A percentile compares a stretch with the other conserved stretches of the same genome.
Evolutionary conservation across 495 filamentous ascomycete genomes (phyloP).

Genomic region (Xylaria venustula): DNA sequence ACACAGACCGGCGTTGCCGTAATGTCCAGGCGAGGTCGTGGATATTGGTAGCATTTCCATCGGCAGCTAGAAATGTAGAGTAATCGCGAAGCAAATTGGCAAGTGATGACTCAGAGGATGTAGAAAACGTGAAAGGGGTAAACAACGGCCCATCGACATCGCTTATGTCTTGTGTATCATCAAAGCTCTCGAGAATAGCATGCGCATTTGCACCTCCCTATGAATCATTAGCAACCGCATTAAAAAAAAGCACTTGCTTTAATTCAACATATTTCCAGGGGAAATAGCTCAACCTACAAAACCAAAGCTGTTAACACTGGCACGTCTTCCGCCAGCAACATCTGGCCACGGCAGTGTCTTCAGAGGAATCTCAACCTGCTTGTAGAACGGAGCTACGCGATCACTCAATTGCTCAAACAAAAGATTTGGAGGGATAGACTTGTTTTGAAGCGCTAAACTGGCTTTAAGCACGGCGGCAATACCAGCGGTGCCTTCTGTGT

Average conservation of each 20-base stretch:
- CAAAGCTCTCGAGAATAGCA: not conserved
- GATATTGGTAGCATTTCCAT: not conserved
- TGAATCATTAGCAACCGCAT: conserved; percentile 46
- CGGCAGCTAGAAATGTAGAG: not conserved
- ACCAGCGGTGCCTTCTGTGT: conserved; percentile 50
- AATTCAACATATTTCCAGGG: no score
- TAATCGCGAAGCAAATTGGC: not conserved
- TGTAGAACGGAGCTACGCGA: conserved; percentile 39
- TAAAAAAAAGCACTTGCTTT: no score
- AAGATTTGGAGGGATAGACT: conserved; percentile 55
- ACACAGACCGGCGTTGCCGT: not conserved
- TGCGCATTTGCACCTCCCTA: conserved; percentile 45
- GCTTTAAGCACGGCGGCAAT: conserved; percentile 60
- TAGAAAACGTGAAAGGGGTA: conserved; percentile 1
- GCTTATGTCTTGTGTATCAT: conserved; percentile 16
- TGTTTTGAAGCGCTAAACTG: conserved; percentile 51
- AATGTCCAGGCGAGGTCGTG: not conserved
- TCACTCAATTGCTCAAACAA: conserved; percentile 54
- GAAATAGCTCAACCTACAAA: conserved; percentile 29
- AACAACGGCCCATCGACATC: not conserved
- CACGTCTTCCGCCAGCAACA: conserved; percentile 30
- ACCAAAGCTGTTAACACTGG: conserved; percentile 62
- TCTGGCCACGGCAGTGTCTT: not conserved
- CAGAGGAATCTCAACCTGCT: conserved; percentile 31
- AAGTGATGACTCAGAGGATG: not conserved